These are phyloP conservation scores for Sphaerulina vaccinii DNA, from an alignment of 2,329 filamentous ascomycete species.

Conservation along the genomic window DNA sequence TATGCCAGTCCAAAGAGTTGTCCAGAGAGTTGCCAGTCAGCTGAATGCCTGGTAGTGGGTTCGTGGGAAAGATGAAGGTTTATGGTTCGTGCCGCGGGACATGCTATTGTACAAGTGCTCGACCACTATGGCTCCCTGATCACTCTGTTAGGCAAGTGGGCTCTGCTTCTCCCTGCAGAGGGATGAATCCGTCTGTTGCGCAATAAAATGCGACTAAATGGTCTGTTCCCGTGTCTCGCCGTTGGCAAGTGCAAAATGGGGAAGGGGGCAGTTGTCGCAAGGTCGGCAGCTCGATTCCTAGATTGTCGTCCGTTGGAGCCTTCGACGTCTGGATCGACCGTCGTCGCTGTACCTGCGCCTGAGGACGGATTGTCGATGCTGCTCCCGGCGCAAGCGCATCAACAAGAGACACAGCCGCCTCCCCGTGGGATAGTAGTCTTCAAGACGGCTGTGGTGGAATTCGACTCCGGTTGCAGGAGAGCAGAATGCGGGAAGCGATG, in stretches of 20 bases:
- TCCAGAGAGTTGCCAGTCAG: conserved; percentile 13
- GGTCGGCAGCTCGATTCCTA: conserved; percentile 23
- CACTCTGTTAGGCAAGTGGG: conserved; percentile 12
- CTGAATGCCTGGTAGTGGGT: conserved; percentile 5
- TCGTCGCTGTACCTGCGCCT: conserved; percentile 19
- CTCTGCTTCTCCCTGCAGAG: conserved; percentile 19
- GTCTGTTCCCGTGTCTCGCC: conserved; percentile 17
- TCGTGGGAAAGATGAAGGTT: conserved; percentile 19
- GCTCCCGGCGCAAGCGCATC: conserved; percentile 21
- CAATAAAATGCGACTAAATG: conserved; percentile 22
- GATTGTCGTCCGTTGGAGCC: conserved; percentile 20
- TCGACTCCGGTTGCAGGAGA: conserved; percentile 20
- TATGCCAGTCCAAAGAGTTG: conserved; percentile 1
- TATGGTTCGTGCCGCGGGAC: conserved; percentile 23
- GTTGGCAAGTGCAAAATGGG: conserved; percentile 13
- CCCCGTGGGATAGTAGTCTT: conserved; percentile 18
- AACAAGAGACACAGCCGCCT: conserved; percentile 24
- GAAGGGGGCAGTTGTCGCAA: conserved; percentile 16
- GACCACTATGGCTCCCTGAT: conserved; percentile 10
- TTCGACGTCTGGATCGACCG: conserved; percentile 17
- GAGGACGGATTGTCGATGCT: conserved; percentile 13
- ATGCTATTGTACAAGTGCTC: conserved; percentile 24
- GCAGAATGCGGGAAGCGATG: conserved; percentile 6
- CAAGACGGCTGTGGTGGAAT: conserved; percentile 23
- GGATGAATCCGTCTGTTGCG: conserved; percentile 12